Conservation (phyloP, 2,329 filamentous ascomycete species). For the Chrysoporthe austroafricana region DNA sequence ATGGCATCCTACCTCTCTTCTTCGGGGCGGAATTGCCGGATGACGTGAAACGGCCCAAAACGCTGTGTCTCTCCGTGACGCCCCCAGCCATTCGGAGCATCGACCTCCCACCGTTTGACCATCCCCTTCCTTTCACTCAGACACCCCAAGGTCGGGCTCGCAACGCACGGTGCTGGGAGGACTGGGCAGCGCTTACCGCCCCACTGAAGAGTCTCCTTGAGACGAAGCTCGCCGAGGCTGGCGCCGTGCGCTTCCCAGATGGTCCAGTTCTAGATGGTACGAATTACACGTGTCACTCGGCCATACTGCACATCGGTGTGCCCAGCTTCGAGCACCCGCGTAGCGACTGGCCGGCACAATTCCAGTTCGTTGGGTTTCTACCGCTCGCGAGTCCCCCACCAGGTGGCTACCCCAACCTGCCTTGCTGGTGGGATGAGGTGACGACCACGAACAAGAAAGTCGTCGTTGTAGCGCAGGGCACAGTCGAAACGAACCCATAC, state of each 20-base stretch:
- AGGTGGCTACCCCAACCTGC: conserved; percentile 31
- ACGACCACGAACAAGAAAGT: conserved; percentile 36
- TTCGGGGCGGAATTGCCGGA: conserved; percentile 36
- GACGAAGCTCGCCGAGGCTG: conserved; percentile 36
- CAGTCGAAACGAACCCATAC: conserved; percentile 43
- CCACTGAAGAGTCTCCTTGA: conserved; percentile 36
- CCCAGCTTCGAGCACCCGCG: conserved; percentile 44
- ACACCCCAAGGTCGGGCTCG: conserved; percentile 34
- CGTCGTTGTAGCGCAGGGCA: conserved; percentile 45
- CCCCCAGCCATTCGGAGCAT: conserved; percentile 41
- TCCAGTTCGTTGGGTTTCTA: conserved; percentile 42
- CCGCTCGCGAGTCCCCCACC: conserved; percentile 29
- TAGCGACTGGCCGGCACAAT: conserved; percentile 41
- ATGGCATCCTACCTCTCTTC: conserved; percentile 41
- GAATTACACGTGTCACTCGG: conserved; percentile 42
- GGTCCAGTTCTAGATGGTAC: conserved; percentile 39
- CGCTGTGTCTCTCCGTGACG: conserved; percentile 43
- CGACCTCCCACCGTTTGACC: conserved; percentile 41
- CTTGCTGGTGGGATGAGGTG: conserved; percentile 42
- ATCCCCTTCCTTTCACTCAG: conserved; percentile 37
- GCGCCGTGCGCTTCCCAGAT: conserved; percentile 31
- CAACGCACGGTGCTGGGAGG: conserved; percentile 37
- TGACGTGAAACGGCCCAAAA: conserved; percentile 31
- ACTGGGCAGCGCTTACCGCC: conserved; percentile 34
- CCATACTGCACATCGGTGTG: conserved; percentile 43